Percentiles rank a stretch among this genome's conserved stretches.
Conservation (phyloP, 495 filamentous ascomycete species). For the Penicillium steckii region DNA sequence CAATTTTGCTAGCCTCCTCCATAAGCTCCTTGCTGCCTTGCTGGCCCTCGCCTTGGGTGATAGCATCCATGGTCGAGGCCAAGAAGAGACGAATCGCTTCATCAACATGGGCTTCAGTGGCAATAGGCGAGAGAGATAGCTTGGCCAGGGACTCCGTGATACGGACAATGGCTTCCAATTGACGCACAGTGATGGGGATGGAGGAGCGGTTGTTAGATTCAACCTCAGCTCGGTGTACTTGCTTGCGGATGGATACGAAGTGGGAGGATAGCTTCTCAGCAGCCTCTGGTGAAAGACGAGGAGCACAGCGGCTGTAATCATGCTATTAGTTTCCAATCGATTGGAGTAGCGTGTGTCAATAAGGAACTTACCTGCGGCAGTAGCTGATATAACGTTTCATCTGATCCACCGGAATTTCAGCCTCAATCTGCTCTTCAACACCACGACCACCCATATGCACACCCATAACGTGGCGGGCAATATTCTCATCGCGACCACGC, state of each 20-base stretch:
- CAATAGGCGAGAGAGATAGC: conserved; percentile 77
- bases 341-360: not conserved
- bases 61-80: conserved; percentile 96
- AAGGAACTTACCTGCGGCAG: conserved; percentile 86
- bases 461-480: conserved; percentile 95
- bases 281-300: conserved; percentile 86
- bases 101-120: conserved; percentile 89
- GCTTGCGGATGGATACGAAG: conserved; percentile 93
- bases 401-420: conserved; percentile 89
- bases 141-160: conserved; percentile 97
- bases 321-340: conserved; percentile 32
- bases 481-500: conserved; percentile 82
- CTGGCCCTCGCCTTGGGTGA: conserved; percentile 76
- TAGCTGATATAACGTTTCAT: conserved; percentile 99
- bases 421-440: conserved; percentile 76
- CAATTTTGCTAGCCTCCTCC: conserved; percentile 83
- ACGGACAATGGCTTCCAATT: conserved; percentile 94
- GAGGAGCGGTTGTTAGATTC: conserved; percentile 83
- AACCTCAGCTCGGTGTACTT: conserved; percentile 87
- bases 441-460: conserved; percentile 93
- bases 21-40: conserved; percentile 81
- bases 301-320: conserved; percentile 73
- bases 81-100: conserved; percentile 98
- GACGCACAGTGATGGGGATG: conserved; percentile 96
- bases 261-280: conserved; percentile 96